phyloP scores from a whole-genome alignment of 352 stramenopile genomes.

The Globisporangium nodosum region DNA sequence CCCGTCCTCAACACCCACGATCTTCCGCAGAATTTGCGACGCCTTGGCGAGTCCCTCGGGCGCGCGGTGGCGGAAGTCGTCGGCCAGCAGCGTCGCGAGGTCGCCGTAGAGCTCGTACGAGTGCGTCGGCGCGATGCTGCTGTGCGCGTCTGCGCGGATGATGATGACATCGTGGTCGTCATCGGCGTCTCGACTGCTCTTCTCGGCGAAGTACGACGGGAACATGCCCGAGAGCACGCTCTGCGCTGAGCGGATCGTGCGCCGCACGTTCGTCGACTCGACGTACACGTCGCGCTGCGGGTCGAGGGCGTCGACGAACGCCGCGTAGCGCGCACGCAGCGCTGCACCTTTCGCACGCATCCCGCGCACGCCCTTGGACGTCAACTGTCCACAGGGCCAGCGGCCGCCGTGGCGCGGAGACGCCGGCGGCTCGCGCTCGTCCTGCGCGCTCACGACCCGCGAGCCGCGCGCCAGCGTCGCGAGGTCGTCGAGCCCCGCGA shows the following conservation, averaged over 20 bases:
- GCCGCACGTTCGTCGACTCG: conserved; percentile 71
- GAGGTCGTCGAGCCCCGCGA: conserved; percentile 39
- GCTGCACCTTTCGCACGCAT: conserved; percentile 51
- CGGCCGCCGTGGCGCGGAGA: conserved; percentile 49
- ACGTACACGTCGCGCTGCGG: conserved; percentile 48
- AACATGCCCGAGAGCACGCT: conserved; percentile 66
- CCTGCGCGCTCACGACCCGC: conserved; percentile 25
- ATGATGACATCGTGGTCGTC: conserved; percentile 16
- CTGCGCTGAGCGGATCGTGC: conserved; percentile 69
- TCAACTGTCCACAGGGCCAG: conserved; percentile 75
- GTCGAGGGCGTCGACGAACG: conserved; percentile 28
- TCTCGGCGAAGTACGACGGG: conserved; percentile 32
- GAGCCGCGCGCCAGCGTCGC: conserved; percentile 42
- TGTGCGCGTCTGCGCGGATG: conserved; percentile 46
- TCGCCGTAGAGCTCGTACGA: conserved; percentile 60
- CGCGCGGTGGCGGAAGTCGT: conserved; percentile 45
- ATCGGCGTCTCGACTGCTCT: conserved; percentile 8
- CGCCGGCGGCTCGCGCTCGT: conserved; percentile 15
- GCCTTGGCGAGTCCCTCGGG: conserved; percentile 33
- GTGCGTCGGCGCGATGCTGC: conserved; percentile 50
- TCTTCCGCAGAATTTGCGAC: conserved; percentile 30
- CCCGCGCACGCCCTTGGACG: conserved; percentile 49
- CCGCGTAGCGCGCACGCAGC: conserved; percentile 36
- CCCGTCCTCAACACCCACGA: conserved; percentile 30
- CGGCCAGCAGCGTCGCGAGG: conserved; percentile 38